Evolutionary conservation across 371 early-diverging fungal genomes (phyloP).

Genomic region (Mucor racemosus): DNA sequence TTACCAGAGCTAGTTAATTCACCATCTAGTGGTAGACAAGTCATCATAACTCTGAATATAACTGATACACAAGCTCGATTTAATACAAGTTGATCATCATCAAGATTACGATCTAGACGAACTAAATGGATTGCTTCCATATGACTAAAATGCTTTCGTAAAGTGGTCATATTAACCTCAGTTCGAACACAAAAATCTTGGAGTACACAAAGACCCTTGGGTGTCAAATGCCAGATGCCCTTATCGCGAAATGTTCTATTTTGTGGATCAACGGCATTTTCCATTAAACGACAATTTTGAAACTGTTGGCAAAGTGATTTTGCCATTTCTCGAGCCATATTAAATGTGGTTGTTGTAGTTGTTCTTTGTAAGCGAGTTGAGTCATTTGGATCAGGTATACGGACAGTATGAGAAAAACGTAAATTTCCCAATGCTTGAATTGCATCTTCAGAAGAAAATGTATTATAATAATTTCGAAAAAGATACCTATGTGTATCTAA

Average conservation of each 20-base stretch:
- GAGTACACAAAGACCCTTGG: conserved; percentile 63
- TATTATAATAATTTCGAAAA: conserved; percentile 62
- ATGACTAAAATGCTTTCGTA: conserved; percentile 43
- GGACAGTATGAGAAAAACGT: conserved; percentile 58
- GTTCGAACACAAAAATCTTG: conserved; percentile 58
- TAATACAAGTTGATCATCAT: conserved; percentile 47
- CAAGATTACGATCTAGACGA: conserved; percentile 46
- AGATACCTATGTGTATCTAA: conserved; percentile 59
- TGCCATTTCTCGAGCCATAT: conserved; percentile 69
- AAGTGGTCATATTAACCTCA: conserved; percentile 34
- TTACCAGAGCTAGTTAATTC: conserved; percentile 29
- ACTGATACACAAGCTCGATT: conserved; percentile 34
- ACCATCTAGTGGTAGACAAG: conserved; percentile 45
- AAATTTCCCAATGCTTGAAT: conserved; percentile 58
- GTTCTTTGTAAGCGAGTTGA: conserved; percentile 53
- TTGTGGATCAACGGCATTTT: conserved; percentile 57
- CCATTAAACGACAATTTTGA: conserved; percentile 61
- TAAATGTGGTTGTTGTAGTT: conserved; percentile 68
- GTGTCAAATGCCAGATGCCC: conserved; percentile 61
- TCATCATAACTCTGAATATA: conserved; percentile 52
- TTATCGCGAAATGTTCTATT: conserved; percentile 59
- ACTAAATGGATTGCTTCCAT: conserved; percentile 47
- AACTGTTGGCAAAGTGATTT: conserved; percentile 68
- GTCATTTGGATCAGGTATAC: conserved; percentile 63
- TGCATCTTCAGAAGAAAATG: conserved; percentile 66